Percentiles rank a stretch among this genome's conserved stretches.
These are phyloP conservation scores for Boletus sensibilis DNA, from an alignment of 768 basidiomycete species.

Conservation along the genomic window DNA sequence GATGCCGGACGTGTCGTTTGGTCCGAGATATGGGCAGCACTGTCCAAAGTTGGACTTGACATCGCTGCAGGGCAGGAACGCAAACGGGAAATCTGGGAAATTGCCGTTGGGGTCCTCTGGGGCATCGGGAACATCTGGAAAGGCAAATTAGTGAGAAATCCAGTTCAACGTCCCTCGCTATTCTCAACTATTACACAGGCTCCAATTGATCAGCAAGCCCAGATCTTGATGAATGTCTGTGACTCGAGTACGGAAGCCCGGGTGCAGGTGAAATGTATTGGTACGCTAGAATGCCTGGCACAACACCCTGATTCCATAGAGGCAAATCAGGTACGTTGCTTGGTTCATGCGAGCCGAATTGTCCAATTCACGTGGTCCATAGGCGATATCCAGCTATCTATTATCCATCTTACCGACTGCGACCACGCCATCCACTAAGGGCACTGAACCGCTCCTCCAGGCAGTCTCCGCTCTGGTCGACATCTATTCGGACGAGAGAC, in stretches of 20 bases:
- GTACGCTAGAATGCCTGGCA: constrained; percentile 83
- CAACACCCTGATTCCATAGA: constrained; percentile 62
- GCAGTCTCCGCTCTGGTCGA: constrained; percentile 83
- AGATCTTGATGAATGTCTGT: constrained; percentile 65
- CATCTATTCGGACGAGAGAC: constrained; percentile 86
- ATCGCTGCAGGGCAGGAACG: constrained; percentile 62
- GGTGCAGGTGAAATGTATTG: constrained; percentile 75
- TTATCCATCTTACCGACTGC: constrained; percentile 58
- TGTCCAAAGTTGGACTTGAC: constrained; percentile 59
- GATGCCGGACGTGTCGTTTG: constrained; percentile 57
- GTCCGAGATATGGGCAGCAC: constrained; percentile 62
- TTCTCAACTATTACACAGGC: constrained; percentile 36
- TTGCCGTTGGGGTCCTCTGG: constrained; percentile 83
- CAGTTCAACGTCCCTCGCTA: not conserved
- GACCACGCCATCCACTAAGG: constrained; percentile 38
- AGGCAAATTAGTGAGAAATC: constrained; percentile 53
- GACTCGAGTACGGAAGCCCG: constrained; percentile 51
- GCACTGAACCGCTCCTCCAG: constrained; percentile 73
- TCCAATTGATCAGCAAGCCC: constrained; percentile 59
- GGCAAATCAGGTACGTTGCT: constrained; percentile 45
- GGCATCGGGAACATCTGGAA: constrained; percentile 79
- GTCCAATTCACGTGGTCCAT: not conserved
- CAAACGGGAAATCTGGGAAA: constrained; percentile 73
- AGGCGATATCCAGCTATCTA: constrained; percentile 67
- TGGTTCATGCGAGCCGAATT: not conserved